Conservation (phyloP, 495 filamentous ascomycete species). For the Symbiotaphrina buchneri region DNA sequence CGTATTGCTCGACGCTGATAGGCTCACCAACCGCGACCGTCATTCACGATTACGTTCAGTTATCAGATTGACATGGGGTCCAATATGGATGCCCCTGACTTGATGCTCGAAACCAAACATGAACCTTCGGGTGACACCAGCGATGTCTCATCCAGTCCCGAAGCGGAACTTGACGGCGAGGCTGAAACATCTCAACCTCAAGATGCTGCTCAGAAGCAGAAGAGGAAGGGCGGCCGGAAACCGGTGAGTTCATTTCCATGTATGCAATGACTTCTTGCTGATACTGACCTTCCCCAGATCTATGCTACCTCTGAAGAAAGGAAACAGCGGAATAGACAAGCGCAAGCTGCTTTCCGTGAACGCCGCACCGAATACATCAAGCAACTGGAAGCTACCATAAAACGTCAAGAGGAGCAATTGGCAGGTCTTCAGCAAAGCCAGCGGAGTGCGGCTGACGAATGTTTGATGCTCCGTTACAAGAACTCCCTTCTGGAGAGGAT, state of each 20-base stretch:
- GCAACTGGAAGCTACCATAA: constrained; percentile 92
- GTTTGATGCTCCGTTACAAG: constrained; percentile 94
- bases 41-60: too few species aligned
- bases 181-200: constrained; percentile 25
- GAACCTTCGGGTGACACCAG: constrained; percentile 15
- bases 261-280: constrained; percentile 3
- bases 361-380: constrained; percentile 98
- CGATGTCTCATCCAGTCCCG: constrained; percentile 12
- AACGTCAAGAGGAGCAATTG: constrained; percentile 85
- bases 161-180: constrained; percentile 26
- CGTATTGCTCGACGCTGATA: too few species aligned
- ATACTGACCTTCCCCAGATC: constrained; percentile 30
- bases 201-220: constrained; percentile 41
- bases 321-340: constrained; percentile 93
- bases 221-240: constrained; percentile 92
- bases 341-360: constrained; percentile 91
- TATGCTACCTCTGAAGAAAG: constrained; percentile 97
- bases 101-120: too few species aligned
- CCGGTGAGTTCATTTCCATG: constrained; percentile 43
- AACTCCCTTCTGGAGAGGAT: constrained; percentile 92
- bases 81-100: too few species aligned
- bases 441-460: constrained; percentile 87
- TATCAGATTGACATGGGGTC: too few species aligned
- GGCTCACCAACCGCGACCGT: too few species aligned
- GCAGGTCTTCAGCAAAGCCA: constrained; percentile 85